These are phyloP conservation scores for Coemansia sp. DNA, from an alignment of 192 early-diverging fungal species.

Conservation along the genomic window DNA sequence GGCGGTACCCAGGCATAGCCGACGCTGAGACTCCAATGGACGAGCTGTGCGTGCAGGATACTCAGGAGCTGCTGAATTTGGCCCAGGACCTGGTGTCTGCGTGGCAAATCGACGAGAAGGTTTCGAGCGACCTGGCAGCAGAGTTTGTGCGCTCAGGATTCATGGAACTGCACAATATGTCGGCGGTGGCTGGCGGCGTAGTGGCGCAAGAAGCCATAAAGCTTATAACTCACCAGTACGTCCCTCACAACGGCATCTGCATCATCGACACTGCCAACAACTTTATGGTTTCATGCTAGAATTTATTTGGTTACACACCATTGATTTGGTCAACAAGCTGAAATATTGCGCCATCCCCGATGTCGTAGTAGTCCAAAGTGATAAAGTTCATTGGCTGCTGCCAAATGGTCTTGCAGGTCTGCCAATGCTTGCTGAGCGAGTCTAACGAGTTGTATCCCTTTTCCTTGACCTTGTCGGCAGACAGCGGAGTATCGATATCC, in stretches of 20 bases:
- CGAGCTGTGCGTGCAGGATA: constrained; percentile 17
- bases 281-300: constrained; percentile 2
- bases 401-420: constrained; percentile 31
- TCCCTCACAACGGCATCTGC: constrained; percentile 83
- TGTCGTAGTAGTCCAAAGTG: constrained; percentile 47
- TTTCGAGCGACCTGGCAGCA: constrained; percentile 16
- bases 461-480: constrained; percentile 14
- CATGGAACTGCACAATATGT: constrained; percentile 78
- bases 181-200: constrained; percentile 83
- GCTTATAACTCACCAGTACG: constrained; percentile 91
- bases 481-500: constrained; percentile 35
- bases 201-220: constrained; percentile 94
- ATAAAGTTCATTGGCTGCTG: constrained; percentile 35
- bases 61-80: constrained; percentile 7
- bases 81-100: constrained; percentile 20
- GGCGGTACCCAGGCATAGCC: constrained; percentile 19
- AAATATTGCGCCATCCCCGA: constrained; percentile 31
- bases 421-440: constrained; percentile 25
- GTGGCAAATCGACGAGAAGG: constrained; percentile 14
- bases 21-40: constrained; percentile 1
- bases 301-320: constrained; percentile 11
- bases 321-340: constrained; percentile 35
- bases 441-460: constrained; percentile 30
- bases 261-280: constrained; percentile 77
- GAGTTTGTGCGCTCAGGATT: constrained; percentile 64